Evolutionary conservation across 139 green algal genomes (phyloP), one percentile per base, ranked within the genome.

Genomic region (Tetradesmus obliquus): DNA sequence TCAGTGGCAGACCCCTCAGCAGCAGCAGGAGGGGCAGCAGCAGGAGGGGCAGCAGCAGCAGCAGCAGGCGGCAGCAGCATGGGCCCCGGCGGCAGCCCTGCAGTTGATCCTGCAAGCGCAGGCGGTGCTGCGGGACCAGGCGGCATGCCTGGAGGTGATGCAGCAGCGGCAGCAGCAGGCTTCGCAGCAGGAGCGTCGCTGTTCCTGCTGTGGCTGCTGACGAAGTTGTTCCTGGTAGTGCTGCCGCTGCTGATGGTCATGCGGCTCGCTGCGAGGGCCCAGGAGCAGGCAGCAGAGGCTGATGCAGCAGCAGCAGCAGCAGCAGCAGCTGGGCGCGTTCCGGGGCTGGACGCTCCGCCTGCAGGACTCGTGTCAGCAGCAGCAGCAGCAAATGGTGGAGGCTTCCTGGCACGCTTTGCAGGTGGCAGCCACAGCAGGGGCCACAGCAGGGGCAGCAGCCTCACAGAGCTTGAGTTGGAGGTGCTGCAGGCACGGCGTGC

Each of bases 161-260:
- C 89, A 24, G 89, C 89, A 55, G 89, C 55, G 1, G 45, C 89
- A 57, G 89, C 89, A 24, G 89, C 55, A 22, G 89, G 69, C 13
- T 79, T 89, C 51, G 55, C 24, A 53, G 82, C 82, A 15, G 89
- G 82, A 3, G 24, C 24, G 0, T 82, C 66, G 1, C 82, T 92
- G 55, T 79, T 92, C 12, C 5, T 89, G 22, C 7, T 92, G n/a
- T 92, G 89, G 89, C 15, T 89, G 69, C 22, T 85, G n/a, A 86
- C 55, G 12, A 92, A 92, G 71, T 55, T 92, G 69, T 69, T 92
- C 13, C n/a, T 89, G 24, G 84, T 89, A 2, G 72, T 85, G 89
- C 55, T 92, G 82, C 89, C 89, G 55, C 69, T 89, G n/a, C 22
- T 92, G 82, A 87, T 89, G 82, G 54, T 92, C 19, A 88, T 84